Conservation (phyloP, 164 flowering plant species). For the Litsea cubeba region DNA sequence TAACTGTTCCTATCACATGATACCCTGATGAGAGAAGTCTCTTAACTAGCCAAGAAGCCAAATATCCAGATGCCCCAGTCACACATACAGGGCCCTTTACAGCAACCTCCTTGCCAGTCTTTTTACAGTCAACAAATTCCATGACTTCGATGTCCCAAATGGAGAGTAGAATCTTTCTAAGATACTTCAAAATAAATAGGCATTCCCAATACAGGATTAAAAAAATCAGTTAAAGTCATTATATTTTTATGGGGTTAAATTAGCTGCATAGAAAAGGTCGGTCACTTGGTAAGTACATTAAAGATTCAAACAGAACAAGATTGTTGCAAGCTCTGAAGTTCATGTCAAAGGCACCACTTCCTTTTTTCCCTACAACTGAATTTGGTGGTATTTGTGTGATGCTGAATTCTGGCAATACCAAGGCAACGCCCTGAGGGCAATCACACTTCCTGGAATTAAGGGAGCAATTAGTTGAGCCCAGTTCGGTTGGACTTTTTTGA, state of each 20-base stretch:
- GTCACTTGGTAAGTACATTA: background rate
- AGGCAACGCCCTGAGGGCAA: no score
- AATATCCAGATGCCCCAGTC: slow-evolving; percentile 51
- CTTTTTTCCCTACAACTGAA: no score
- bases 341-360: no score
- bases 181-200: background rate
- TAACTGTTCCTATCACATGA: slow-evolving; percentile 36
- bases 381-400: no score
- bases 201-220: background rate
- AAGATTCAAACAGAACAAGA: no score
- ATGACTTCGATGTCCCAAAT: background rate
- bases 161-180: background rate
- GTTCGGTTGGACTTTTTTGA: no score
- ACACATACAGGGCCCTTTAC: slow-evolving; percentile 34
- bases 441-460: no score
- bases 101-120: background rate
- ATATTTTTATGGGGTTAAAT: background rate
- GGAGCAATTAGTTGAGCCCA: no score
- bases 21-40: slow-evolving; percentile 38
- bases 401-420: no score
- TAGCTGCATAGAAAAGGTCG: background rate
- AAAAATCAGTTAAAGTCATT: background rate
- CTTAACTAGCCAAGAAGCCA: slow-evolving; percentile 46
- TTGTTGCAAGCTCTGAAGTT: no score
- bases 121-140: background rate